Percentiles rank a stretch among this genome's conserved stretches.
Evolutionary conservation across 2,329 filamentous ascomycete species (phyloP).

Genomic region (Epicoccum nigrum): DNA sequence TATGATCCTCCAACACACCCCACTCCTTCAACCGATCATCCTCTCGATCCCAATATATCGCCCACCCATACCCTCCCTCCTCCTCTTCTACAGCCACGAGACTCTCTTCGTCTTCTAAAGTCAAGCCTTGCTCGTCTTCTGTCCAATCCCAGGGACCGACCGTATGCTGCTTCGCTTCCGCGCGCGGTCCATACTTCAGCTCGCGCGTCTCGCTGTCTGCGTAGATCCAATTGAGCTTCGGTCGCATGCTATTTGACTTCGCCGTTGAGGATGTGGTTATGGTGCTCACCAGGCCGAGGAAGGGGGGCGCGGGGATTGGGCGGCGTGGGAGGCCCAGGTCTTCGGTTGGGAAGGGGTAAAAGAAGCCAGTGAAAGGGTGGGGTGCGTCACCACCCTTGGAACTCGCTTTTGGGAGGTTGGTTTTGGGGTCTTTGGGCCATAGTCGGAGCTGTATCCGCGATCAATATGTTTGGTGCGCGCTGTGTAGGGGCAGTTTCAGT

Average conservation of each 20-base stretch:
- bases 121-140: slow-evolving; percentile 61
- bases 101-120: slow-evolving; percentile 61
- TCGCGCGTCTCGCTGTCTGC: slow-evolving; percentile 65
- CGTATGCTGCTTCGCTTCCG: slow-evolving; percentile 72
- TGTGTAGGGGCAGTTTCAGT: background rate
- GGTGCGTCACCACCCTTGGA: slow-evolving; percentile 36
- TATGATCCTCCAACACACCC: slow-evolving; percentile 48
- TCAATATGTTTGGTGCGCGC: background rate
- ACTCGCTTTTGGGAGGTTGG: slow-evolving; percentile 32
- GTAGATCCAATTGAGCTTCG: slow-evolving; percentile 71
- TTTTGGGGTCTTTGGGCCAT: slow-evolving; percentile 45
- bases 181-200: slow-evolving; percentile 70
- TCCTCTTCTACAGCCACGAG: slow-evolving; percentile 64
- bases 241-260: slow-evolving; percentile 34
- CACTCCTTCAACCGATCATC: slow-evolving; percentile 52
- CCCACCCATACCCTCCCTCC: slow-evolving; percentile 56
- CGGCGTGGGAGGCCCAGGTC: slow-evolving; percentile 49
- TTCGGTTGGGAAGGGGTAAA: slow-evolving; percentile 55
- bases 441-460: slow-evolving; percentile 36
- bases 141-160: slow-evolving; percentile 86
- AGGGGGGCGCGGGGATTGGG: slow-evolving; percentile 43
- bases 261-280: slow-evolving; percentile 48
- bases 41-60: slow-evolving; percentile 58
- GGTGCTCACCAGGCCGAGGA: slow-evolving; percentile 58
- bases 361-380: slow-evolving; percentile 59